These are phyloP conservation scores for Pseudocercospora fuligena DNA, from an alignment of 2,329 filamentous ascomycete species.

Conservation along the genomic window DNA sequence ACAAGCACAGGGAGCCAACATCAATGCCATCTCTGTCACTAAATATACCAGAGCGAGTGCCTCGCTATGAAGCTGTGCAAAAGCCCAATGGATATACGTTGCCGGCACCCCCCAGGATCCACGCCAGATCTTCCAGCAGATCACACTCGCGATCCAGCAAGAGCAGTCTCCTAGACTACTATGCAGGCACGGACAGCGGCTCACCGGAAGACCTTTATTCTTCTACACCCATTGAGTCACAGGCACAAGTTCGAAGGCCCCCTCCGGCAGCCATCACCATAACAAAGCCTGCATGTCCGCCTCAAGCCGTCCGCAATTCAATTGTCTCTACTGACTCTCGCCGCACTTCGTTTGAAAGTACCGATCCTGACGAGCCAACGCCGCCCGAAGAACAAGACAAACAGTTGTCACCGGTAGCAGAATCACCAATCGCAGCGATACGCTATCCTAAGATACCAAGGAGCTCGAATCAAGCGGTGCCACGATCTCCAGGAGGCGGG, in stretches of 20 bases:
- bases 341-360: conserved; percentile 53
- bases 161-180: conserved; percentile 37
- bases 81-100: conserved; percentile 14
- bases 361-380: conserved; percentile 51
- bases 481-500: conserved; percentile 38
- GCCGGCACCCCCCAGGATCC: conserved; percentile 13
- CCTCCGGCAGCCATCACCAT: conserved; percentile 31
- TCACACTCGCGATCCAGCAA: conserved; percentile 22
- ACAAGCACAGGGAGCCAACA: conserved; percentile 5
- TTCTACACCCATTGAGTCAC: conserved; percentile 33
- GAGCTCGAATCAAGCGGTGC: conserved; percentile 52
- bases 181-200: conserved; percentile 37
- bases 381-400: conserved; percentile 51
- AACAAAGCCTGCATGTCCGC: conserved; percentile 32
- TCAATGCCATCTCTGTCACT: conserved; percentile 19
- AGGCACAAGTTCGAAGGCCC: conserved; percentile 29
- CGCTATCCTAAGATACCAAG: conserved; percentile 56
- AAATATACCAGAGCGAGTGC: conserved; percentile 17
- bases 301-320: conserved; percentile 29
- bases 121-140: conserved; percentile 10
- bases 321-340: conserved; percentile 35
- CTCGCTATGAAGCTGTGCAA: neutral
- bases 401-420: conserved; percentile 49
- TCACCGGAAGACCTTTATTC: conserved; percentile 30
- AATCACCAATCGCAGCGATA: conserved; percentile 51